Base-by-base conservation (phyloP, 2,329 filamentous ascomycete genomes). In the Alternaria rosae region DNA sequence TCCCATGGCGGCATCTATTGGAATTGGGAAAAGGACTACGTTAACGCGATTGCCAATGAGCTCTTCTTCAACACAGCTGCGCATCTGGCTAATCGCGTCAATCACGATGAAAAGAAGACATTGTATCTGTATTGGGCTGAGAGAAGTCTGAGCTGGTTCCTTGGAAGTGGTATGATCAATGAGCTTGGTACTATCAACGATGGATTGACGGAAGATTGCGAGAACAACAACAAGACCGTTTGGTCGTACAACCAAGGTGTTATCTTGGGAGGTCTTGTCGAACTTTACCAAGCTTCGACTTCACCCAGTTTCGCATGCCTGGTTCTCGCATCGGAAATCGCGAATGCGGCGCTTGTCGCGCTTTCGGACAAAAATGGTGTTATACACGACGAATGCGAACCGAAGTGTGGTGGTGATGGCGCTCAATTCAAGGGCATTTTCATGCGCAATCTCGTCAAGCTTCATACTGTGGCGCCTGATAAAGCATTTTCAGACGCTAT, bases 341-440 rank as follows among this genome's bases (percentile, higher is more conserved):
- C 81, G 26, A 68, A 73, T 54, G 80, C 78, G 15, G 78, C 79
- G 0, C 73, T 83, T 38, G 17, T 52, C 1, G 69, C 71, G 8
- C 76, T 83, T 11, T 73, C 75, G 12, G 77, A 80, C 20, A 48
- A 45, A 23, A 72, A 79, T 20, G 79, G 80, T 9, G 75, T 84
- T 20, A 66, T 83, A 2, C 78, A 80, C 57, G 82, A 84, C 42
- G 65, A 70, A 12, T 82, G 80, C 48, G 80, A 78, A 30, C 75
- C 69, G 0, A 61, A 75, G 10, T 82, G 80, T 47, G 80, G 79
- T 21, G 73, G 55, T 11, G 80, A 82, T 48, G 85, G 82, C 2
- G 83, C 86, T 32, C 88, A 91, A 70, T 93, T 92, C 84, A 92
- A 93, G 77, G 91, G 91, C 4, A 82, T 92, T 35, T 91, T 92